Base-by-base conservation (phyloP, 352 stramenopile genomes). In the Phytophthora citricola region DNA sequence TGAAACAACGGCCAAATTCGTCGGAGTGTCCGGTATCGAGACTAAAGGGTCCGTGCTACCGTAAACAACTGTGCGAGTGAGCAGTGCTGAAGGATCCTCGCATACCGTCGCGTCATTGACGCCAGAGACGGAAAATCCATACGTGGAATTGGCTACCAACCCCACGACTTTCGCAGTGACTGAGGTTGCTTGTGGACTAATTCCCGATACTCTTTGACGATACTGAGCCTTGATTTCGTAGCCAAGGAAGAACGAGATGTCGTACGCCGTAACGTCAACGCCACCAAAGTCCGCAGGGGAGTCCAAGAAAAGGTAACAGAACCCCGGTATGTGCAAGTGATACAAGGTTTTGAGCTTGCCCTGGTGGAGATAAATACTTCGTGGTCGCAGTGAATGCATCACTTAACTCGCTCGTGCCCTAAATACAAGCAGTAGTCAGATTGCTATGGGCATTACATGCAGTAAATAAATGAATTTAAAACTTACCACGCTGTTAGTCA, bases 91-190 rank as follows among this genome's bases (percentile, higher is more conserved):
- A 3, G 57, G 31, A 40, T 84, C 69, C 4, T 63, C 55, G 48
- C 80, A 89, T 0, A 79, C 71, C 10, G 63, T 89, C 11, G 84
- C 71, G 7, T 88, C 82, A 40, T 89, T 91, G n/a, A 85, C 36
- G 0, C 62, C 74, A 6, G 78, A 59, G 2, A 89, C 78, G 22
- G 76, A 63, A 49, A 91, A 83, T 1, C 82, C 76, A 34, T 91
- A 91, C 8, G 70, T 75, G 2, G 75, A 83, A 43, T 83, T 85
- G 2, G 82, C 68, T 3, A 73, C 50, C 2, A 91, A 63, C 10
- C 67, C 71, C 5, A 75, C 64, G 2, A 89, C 62, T 66, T 77
- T 80, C 10, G 60, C 65, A 8, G 58, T 78, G 12, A 85, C 29
- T 10, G 34, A 68, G 0, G 63, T 65, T 2, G 64, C 61, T 11